A percentile compares a stretch with the other conserved stretches of the same genome.
These are phyloP conservation scores for Debaryomyces castellii DNA, from an alignment of 805 yeast genomes.

Conservation along the genomic window DNA sequence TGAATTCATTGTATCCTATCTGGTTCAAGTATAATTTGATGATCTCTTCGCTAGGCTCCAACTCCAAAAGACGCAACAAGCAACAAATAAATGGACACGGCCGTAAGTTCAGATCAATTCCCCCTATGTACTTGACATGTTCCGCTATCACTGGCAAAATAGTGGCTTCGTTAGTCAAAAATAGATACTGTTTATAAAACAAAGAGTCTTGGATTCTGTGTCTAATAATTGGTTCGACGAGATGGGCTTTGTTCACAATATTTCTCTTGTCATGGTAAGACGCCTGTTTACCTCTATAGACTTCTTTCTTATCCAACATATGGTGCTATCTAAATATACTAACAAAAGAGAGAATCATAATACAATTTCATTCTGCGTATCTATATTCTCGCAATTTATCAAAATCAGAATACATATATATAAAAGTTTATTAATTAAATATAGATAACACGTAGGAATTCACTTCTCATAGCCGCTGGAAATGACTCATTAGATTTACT, in stretches of 20 bases:
- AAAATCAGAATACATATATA: too few relatives aligned
- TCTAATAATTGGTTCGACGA: constrained; percentile 42
- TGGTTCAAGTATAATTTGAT: constrained; percentile 56
- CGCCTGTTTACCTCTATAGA: constrained; percentile 14
- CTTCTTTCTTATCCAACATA: not conserved
- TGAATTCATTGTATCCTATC: constrained; percentile 55
- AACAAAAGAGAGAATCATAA: too few relatives aligned
- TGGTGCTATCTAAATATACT: too few relatives aligned
- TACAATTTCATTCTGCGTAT: not conserved
- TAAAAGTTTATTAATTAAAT: not conserved
- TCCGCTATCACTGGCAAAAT: constrained; percentile 32
- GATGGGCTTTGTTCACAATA: constrained; percentile 27
- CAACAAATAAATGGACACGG: constrained; percentile 79
- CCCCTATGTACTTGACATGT: constrained; percentile 52
- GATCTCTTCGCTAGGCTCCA: constrained; percentile 65
- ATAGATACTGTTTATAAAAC: constrained; percentile 42
- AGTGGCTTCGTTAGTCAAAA: constrained; percentile 40
- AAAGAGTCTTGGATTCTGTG: constrained; percentile 43
- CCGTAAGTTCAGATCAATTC: constrained; percentile 51
- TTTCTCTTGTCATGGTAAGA: constrained; percentile 28
- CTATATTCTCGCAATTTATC: not conserved
- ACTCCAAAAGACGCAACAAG: constrained; percentile 70
- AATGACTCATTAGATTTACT: constrained; percentile 15
- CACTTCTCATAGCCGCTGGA: not conserved
- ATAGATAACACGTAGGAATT: not conserved